These are phyloP conservation scores for Myxozyma geophila DNA, from an alignment of 805 yeast genomes.

Conservation along the genomic window DNA sequence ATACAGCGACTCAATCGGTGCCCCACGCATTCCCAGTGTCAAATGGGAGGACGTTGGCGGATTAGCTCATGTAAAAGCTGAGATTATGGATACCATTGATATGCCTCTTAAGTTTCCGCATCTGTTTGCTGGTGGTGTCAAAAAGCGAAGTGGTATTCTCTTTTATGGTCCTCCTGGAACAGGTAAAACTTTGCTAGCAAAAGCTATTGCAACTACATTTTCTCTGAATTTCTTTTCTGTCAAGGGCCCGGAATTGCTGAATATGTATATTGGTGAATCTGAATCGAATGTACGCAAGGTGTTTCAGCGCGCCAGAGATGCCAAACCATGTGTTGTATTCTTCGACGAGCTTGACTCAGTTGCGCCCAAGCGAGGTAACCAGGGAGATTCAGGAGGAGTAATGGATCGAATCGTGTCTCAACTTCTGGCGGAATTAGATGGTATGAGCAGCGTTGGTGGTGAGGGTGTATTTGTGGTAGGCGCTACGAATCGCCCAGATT, in stretches of 20 bases:
- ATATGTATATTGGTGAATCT: slow-evolving; percentile 98
- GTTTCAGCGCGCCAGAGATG: slow-evolving; percentile 92
- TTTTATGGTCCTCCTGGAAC: slow-evolving; percentile 99
- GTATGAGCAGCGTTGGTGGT: slow-evolving; percentile 79
- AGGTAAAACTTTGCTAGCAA: slow-evolving; percentile 93
- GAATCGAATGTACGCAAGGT: slow-evolving; percentile 96
- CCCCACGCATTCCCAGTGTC: slow-evolving; percentile 93
- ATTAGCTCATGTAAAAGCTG: slow-evolving; percentile 83
- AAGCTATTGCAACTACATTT: slow-evolving; percentile 95
- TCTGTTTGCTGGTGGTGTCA: slow-evolving; percentile 82
- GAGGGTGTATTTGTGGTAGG: slow-evolving; percentile 97
- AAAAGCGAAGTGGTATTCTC: slow-evolving; percentile 92
- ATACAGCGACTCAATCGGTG: slow-evolving; percentile 93
- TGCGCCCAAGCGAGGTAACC: slow-evolving; percentile 97
- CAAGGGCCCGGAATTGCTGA: slow-evolving; percentile 94
- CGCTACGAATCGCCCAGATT: slow-evolving; percentile 97
- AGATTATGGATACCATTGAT: slow-evolving; percentile 92
- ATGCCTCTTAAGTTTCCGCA: slow-evolving; percentile 95
- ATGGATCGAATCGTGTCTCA: slow-evolving; percentile 99
- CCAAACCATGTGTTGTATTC: slow-evolving; percentile 95
- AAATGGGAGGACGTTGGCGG: slow-evolving; percentile 99
- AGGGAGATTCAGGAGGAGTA: slow-evolving; percentile 98
- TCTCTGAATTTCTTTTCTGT: slow-evolving; percentile 93
- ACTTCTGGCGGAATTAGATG: slow-evolving; percentile 90
- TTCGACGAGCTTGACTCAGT: slow-evolving; percentile 98